Base-by-base conservation (phyloP, 2,329 filamentous ascomycete species). In the Fusarium sp. region DNA sequence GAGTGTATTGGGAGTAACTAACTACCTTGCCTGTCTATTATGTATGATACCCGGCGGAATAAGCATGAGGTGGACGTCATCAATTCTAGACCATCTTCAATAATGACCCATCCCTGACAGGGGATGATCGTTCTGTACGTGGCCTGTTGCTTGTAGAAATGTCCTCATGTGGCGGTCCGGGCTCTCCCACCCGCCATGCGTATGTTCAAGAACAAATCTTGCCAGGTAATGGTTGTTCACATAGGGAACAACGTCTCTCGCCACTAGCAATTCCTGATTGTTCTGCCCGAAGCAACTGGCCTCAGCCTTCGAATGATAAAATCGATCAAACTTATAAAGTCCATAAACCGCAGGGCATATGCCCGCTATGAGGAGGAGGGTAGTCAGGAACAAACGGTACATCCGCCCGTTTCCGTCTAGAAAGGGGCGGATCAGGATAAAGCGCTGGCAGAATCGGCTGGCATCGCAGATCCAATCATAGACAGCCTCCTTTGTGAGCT, bases 361-460 rank as follows among this genome's bases (percentile, higher is more conserved):
- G 22, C 58, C 36, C 12, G 36, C 81, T 41, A 79, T 81, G 18
- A 82, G 28, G 5, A 83, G 74, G 2, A 83, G 52, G 2, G 76
- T 65, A 52, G 83, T 84, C 0, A 83, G 63, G 4, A 84, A 66
- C 6, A 84, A 72, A 3, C 81, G 76, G 36, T 78, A 82, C 31
- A 77, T 73, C 7, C 80, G 73, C 2, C 81, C 82, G 26, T 84
- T 84, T 4, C 81, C 82, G 38, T 82, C 81, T 6, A 65, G 63
- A 44, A 83, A 84, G 2, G 82, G 82, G 13, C 83, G 80, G 8
- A 83, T 83, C 13, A 69, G 78, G 52, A 81, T 77, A 45, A 83
- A 80, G 1, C 51, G 52, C 20, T 82, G 73, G 33, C 74, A 79
- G 36, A 80, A 79, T 33, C 77, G 75, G 20, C 75, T 76, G 22